Evolutionary conservation across 495 filamentous ascomycete species (phyloP).

Genomic region (Trichoderma gamsii): DNA sequence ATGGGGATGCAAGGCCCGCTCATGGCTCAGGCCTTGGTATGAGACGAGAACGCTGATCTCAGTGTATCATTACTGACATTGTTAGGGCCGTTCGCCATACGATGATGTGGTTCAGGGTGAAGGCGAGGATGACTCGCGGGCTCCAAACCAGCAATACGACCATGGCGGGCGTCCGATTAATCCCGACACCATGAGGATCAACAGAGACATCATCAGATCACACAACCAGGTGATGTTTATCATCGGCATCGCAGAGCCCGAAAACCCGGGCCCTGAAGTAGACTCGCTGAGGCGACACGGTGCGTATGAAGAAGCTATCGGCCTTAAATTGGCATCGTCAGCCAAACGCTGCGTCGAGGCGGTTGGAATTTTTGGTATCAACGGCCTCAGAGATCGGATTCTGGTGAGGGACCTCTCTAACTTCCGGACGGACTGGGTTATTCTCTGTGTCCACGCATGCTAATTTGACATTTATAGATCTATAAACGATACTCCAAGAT

Average conservation of each 20-base stretch:
- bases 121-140: constrained; percentile 42
- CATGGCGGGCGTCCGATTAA: constrained; percentile 64
- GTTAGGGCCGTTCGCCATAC: constrained; percentile 65
- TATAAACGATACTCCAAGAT: constrained; percentile 41
- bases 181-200: constrained; percentile 45
- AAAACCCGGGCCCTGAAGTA: constrained; percentile 29
- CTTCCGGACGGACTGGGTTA: background rate
- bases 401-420: constrained; percentile 30
- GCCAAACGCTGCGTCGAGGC: constrained; percentile 33
- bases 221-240: constrained; percentile 55
- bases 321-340: constrained; percentile 31
- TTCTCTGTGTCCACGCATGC: background rate
- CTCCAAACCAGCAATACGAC: constrained; percentile 57
- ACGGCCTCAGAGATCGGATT: constrained; percentile 45
- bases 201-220: constrained; percentile 45
- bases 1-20: constrained; percentile 48
- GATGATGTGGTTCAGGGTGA: constrained; percentile 51
- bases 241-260: constrained; percentile 48
- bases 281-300: constrained; percentile 28
- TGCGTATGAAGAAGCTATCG: constrained; percentile 36
- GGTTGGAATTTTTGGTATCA: constrained; percentile 46
- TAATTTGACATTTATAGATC: constrained; percentile 28
- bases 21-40: constrained; percentile 46
- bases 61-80: background rate
- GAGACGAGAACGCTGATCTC: constrained; percentile 15